Base-by-base conservation (phyloP, 163 green algal genomes). In the Scenedesmus sp. region DNA sequence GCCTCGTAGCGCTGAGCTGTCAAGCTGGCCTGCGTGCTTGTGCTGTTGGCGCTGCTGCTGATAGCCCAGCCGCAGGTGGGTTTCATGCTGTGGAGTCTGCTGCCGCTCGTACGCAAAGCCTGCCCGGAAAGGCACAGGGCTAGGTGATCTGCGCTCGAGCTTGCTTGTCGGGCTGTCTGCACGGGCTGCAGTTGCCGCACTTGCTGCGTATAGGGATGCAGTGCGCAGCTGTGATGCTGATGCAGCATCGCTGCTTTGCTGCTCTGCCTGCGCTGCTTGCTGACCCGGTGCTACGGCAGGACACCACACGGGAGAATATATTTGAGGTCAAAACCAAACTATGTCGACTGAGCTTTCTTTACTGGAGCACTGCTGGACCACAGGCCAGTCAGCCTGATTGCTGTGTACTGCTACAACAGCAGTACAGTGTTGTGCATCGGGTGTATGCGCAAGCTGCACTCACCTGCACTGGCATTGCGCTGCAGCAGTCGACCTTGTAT, bases 51-150 rank as follows among this genome's bases (percentile, higher is more conserved):
- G 52, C 46, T 88, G 83, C 62, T 81, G 84, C 62, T 89, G 84
- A 52, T 89, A 67, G 0, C 74, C 59, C 34, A 89, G n/a, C 13
- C 16, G 84, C 34, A 67, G 34, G 8, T 89, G 60, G 20, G 74
- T 34, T 59, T 26, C 82, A 15, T 89, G 62, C 18, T 82, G 59
- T 66, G 84, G 84, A 13, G 84, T 89, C 23, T 89, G 84, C 62
- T 81, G 60, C 56, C 62, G 55, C 3, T 89, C 84, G 12, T 89
- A 89, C 60, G 84, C 84, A 64, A 89, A 89, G 34, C 84, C 84
- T 18, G 84, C 62, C 46, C 84, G 81, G 26, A 89, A 89, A 0
- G 84, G 62, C 34, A 81, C 74, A 62, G 26, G 60, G 34, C 62
- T 89, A 34, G 84, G n/a, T 9, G 34, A n/a, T 18, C 7, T 79